phyloP scores from a whole-genome alignment of 805 yeast species.

The Danielozyma ontarioensis region DNA sequence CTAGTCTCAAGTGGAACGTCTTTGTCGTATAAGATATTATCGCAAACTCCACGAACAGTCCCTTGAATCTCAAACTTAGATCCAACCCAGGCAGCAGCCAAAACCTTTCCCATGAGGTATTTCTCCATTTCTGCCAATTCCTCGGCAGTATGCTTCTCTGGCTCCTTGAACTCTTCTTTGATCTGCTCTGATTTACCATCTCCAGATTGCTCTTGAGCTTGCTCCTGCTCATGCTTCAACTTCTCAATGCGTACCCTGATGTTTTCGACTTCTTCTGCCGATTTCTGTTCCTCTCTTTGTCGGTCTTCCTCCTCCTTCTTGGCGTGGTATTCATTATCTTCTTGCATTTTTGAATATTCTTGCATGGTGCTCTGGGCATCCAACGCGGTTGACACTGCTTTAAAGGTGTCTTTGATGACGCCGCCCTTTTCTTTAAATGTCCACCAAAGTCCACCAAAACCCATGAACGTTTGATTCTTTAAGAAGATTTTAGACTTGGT shows the following conservation, averaged over 20 bases:
- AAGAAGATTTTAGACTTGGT: conserved; percentile 61
- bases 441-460: conserved; percentile 66
- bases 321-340: conserved; percentile 42
- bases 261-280: conserved; percentile 8
- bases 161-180: conserved; percentile 13
- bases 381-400: conserved; percentile 65
- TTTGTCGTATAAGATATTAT: conserved; percentile 55
- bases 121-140: conserved; percentile 70
- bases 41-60: conserved; percentile 68
- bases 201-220: conserved; percentile 4
- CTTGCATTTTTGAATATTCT: conserved; percentile 65
- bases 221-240: conserved; percentile 13
- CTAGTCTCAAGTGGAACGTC: conserved; percentile 42
- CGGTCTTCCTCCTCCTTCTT: conserved; percentile 30
- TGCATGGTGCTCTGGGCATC: conserved; percentile 79
- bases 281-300: conserved; percentile 9
- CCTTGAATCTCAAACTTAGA: conserved; percentile 74
- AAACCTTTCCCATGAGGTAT: conserved; percentile 69
- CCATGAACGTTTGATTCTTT: conserved; percentile 58
- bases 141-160: conserved; percentile 46
- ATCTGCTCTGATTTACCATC: conserved; percentile 3
- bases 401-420: conserved; percentile 65
- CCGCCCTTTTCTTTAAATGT: conserved; percentile 70
- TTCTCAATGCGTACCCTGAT: conserved; percentile 14
- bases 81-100: conserved; percentile 84